Evolutionary conservation across 805 yeast species (phyloP), one percentile per base, ranked within the genome.

Genomic region (Ogataea populi-albae): DNA sequence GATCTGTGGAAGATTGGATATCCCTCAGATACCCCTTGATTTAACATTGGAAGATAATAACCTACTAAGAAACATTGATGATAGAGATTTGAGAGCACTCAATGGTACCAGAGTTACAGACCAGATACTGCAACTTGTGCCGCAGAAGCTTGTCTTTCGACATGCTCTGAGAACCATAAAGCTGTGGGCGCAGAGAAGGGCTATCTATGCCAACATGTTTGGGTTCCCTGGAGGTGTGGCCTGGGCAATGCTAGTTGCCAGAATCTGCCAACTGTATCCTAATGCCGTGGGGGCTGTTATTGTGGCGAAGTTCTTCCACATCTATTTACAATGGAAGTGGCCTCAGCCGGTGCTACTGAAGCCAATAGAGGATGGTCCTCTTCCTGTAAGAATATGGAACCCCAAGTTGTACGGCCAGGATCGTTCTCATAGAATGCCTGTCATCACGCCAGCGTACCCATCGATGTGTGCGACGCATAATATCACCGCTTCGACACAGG

Each of bases 141-240:
- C 98, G 1, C 89, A 88, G 49, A 89, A 93, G 12, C 81, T 86
- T 14, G 94, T 86, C 2, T 93, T 93, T 69, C 86, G 87, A 55
- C 89, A 88, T 50, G 96, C 97, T 2, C 66, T 93, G 39, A 69
- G 98, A 46, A 89, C 95, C 11, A 85, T 93, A 45, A 93, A 93
- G 61, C 69, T 93, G 53, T 93, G 98, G 98, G 98, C 98, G 0
- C 91, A 88, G 56, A 77, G 88, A 52, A 73, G 98, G 33, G 98
- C 96, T 0, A 77, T 93, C 11, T 93, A 93, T 62, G 97, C 86
- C 5, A 93, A 93, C 55, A 83, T 93, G 29, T 86, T 83, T 72
- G 98, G 98, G 0, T 93, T 91, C 62, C 98, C 98, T 1, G 98
- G 98, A 54, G 98, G 98, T 61, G 98, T 93, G 32, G 98, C 98